Percentiles rank a stretch among this genome's conserved stretches.
Evolutionary conservation across 164 flowering plant species (phyloP).

Genomic region (Paratinospora sagittata): DNA sequence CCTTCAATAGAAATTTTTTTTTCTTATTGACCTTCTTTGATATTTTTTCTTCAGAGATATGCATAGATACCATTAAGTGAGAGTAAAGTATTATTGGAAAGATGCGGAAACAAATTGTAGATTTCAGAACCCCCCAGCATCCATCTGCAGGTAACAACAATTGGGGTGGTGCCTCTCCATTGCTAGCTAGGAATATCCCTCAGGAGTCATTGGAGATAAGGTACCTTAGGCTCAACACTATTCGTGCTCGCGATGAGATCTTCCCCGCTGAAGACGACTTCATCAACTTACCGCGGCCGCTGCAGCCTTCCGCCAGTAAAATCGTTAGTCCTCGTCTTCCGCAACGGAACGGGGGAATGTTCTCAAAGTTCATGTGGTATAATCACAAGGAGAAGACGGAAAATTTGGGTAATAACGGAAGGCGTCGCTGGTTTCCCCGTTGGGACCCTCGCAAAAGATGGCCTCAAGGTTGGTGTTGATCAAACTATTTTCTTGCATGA

Average conservation of each 20-base stretch:
- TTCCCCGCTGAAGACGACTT: constrained; percentile 23
- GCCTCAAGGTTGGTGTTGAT: constrained; percentile 70
- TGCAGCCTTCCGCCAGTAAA: neutral
- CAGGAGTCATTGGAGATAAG: constrained; percentile 52
- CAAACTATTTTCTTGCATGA: too few species aligned
- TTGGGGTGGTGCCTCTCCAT: constrained; percentile 69
- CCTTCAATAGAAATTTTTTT: too few species aligned
- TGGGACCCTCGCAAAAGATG: constrained; percentile 43
- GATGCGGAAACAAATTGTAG: constrained; percentile 32
- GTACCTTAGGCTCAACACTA: constrained; percentile 40
- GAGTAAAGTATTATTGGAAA: neutral
- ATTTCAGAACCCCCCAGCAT: constrained; percentile 70
- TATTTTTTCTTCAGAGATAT: neutral
- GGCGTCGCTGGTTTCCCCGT: constrained; percentile 32
- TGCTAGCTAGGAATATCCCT: constrained; percentile 58
- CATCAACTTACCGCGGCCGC: constrained; percentile 1
- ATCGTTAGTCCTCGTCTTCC: constrained; percentile 6
- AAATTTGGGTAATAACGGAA: constrained; percentile 19
- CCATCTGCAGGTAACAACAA: constrained; percentile 49
- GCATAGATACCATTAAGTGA: neutral
- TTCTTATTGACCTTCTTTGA: neutral
- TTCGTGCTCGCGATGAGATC: constrained; percentile 36
- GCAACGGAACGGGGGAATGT: constrained; percentile 12
- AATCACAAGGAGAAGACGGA: constrained; percentile 11
- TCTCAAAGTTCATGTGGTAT: constrained; percentile 19